Percentiles rank a stretch among this genome's conserved stretches.
phyloP scores from a whole-genome alignment of 169 alveolate genomes.

The Plasmodium adleri region DNA sequence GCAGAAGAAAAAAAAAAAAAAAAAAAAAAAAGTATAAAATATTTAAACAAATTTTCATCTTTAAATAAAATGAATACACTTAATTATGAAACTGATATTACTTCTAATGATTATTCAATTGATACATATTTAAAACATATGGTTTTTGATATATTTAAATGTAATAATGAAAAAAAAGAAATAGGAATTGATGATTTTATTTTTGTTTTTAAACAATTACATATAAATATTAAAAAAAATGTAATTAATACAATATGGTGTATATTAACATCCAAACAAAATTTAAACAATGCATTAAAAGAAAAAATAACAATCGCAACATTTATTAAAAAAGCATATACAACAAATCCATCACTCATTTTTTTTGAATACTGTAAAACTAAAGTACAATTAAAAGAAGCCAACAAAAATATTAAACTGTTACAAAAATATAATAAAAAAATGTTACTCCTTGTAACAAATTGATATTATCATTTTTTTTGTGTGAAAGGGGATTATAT shows the following conservation, averaged over 20 bases:
- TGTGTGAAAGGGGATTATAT: no score
- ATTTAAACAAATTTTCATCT: background rate
- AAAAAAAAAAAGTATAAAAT: background rate
- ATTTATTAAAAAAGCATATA: conserved; percentile 42
- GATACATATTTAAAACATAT: conserved; percentile 27
- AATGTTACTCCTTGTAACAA: conserved; percentile 24
- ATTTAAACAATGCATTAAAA: conserved; percentile 15
- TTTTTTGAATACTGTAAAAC: conserved; percentile 54
- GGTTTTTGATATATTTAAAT: conserved; percentile 28
- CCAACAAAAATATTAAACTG: conserved; percentile 18
- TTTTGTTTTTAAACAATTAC: conserved; percentile 19
- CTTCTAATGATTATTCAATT: conserved; percentile 3
- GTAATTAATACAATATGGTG: conserved; percentile 35
- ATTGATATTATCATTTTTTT: background rate
- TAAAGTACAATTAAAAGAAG: conserved; percentile 31
- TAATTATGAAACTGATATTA: background rate
- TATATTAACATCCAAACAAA: conserved; percentile 18
- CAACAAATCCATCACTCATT: conserved; percentile 52
- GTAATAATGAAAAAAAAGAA: conserved; percentile 10
- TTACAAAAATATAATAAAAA: conserved; percentile 26
- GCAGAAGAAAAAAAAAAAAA: no score
- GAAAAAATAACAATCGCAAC: conserved; percentile 14
- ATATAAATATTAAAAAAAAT: conserved; percentile 13
- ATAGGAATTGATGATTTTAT: conserved; percentile 35
- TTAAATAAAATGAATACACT: background rate